These are phyloP conservation scores for Fusarium acutatum DNA, from an alignment of 2,329 filamentous ascomycete species.

Conservation along the genomic window DNA sequence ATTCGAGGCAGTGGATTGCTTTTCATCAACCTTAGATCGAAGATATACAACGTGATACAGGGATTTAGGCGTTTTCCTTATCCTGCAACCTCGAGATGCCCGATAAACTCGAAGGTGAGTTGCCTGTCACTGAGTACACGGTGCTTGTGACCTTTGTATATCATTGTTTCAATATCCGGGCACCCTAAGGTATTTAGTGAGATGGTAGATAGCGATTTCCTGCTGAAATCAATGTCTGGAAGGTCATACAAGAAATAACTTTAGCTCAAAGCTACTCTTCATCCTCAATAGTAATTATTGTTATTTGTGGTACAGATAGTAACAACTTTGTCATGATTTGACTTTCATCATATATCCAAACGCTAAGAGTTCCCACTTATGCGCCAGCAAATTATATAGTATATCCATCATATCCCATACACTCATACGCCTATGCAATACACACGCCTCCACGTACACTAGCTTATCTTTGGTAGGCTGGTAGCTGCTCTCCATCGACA, in stretches of 20 bases:
- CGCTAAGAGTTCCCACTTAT: slow-evolving; percentile 12
- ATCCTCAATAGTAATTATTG: not conserved
- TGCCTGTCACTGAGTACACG: not conserved
- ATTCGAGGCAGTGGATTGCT: slow-evolving; percentile 5
- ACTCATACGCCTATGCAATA: slow-evolving; percentile 19
- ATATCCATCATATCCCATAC: slow-evolving; percentile 14
- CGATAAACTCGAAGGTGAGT: not conserved
- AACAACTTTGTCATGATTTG: slow-evolving; percentile 23
- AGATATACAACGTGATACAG: not conserved
- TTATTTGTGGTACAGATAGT: slow-evolving; percentile 3
- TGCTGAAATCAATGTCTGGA: not conserved
- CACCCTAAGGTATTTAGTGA: not conserved
- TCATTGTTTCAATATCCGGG: not conserved
- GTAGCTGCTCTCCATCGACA: slow-evolving; percentile 47
- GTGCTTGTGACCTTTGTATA: not conserved
- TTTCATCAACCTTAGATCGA: not conserved
- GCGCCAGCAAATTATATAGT: slow-evolving; percentile 17
- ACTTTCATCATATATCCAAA: slow-evolving; percentile 26
- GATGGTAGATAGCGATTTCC: not conserved
- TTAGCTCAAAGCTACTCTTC: not conserved
- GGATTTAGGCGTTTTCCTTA: not conserved
- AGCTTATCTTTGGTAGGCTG: slow-evolving; percentile 51
- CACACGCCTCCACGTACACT: not conserved
- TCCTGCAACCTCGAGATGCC: not conserved
- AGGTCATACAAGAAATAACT: not conserved